Percentiles rank a stretch among this genome's conserved stretches.
These are phyloP conservation scores for Capsicum rhomboideum DNA, from an alignment of 257 asterid genomes.

Conservation along the genomic window DNA sequence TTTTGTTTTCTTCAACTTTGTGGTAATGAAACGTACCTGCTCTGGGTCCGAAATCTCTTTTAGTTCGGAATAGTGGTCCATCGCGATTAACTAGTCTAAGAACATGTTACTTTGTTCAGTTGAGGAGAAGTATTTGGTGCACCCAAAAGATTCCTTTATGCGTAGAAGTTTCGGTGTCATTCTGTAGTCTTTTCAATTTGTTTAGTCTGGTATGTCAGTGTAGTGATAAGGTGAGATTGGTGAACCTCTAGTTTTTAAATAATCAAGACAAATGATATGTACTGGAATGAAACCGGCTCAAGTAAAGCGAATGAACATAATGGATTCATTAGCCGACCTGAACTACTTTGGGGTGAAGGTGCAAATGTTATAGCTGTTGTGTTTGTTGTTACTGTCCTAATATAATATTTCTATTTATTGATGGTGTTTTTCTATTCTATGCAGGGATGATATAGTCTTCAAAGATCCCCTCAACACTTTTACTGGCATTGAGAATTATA, in stretches of 20 bases:
- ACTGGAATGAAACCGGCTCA: neutral
- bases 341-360: neutral
- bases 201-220: neutral
- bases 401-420: neutral
- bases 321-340: neutral
- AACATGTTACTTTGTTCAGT: neutral
- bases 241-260: neutral
- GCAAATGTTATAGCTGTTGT: neutral
- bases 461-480: conserved; percentile 74
- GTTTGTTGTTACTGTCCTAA: neutral
- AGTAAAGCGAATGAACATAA: neutral
- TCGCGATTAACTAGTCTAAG: no score
- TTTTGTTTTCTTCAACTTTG: no score
- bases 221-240: neutral
- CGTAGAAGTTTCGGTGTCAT: neutral
- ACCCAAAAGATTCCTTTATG: neutral
- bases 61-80: neutral
- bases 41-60: neutral
- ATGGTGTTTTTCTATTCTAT: neutral
- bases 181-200: neutral
- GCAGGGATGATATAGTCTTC: conserved; percentile 86
- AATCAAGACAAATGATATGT: neutral
- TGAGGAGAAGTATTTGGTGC: neutral
- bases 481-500: conserved; percentile 70
- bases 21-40: neutral